Conservation (phyloP, 176 grass and related monocot species). For the Oryza meyeriana region DNA sequence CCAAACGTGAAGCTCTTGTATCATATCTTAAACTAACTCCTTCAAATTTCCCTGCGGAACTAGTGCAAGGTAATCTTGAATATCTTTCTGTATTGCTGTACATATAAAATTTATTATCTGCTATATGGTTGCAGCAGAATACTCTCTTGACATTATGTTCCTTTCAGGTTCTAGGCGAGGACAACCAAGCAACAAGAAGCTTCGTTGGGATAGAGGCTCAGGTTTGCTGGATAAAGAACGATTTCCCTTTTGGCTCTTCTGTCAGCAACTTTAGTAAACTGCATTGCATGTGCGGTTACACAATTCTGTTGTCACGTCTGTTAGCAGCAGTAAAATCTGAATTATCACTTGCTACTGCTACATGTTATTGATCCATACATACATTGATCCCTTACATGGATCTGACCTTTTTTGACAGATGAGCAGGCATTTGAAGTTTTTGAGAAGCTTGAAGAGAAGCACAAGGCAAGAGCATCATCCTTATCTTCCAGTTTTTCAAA, state of each 20-base stretch:
- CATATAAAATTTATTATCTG: not conserved
- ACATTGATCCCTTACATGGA: not conserved
- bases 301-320: not conserved
- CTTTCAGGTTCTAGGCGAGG: conserved; percentile 40
- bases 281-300: not conserved
- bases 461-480: conserved; percentile 28
- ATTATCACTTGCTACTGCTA: not conserved
- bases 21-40: conserved; percentile 50
- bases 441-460: conserved; percentile 45
- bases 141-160: not conserved
- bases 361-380: not conserved
- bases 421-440: conserved; percentile 30
- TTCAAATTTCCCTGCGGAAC: conserved; percentile 62
- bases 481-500: not conserved
- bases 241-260: not conserved
- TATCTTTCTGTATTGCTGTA: not conserved
- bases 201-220: conserved; percentile 59
- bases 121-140: conserved; percentile 11
- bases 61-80: conserved; percentile 55
- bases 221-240: conserved; percentile 32
- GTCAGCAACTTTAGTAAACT: not conserved
- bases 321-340: not conserved
- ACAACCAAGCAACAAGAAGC: conserved; percentile 55
- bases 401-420: conserved; percentile 22
- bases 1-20: conserved; percentile 52